A percentile compares a stretch with the other conserved stretches of the same genome.
Conservation (phyloP, 371 early-diverging fungal genomes). For the Capillidium rhysosporum region DNA sequence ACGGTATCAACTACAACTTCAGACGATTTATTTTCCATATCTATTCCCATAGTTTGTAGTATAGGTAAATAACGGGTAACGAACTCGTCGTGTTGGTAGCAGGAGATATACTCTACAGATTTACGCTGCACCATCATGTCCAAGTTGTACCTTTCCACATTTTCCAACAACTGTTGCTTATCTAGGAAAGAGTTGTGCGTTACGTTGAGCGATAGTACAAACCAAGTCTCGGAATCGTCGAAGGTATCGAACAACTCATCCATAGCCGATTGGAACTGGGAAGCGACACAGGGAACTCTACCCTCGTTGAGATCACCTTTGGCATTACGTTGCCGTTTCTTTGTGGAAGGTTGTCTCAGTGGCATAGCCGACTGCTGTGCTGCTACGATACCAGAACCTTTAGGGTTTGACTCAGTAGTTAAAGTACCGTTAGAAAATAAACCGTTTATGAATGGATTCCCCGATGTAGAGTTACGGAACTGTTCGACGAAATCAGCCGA, state of each 20-base stretch:
- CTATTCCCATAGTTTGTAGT: conserved; percentile 15
- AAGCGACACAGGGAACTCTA: conserved; percentile 22
- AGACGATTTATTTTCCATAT: conserved; percentile 15
- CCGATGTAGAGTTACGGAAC: conserved; percentile 39
- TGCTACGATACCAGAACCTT: conserved; percentile 44
- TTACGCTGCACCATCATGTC: conserved; percentile 35
- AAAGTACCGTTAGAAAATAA: conserved; percentile 62
- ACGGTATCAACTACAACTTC: conserved; percentile 19
- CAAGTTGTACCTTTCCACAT: conserved; percentile 36
- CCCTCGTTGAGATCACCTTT: conserved; percentile 9
- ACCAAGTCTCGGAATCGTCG: conserved; percentile 69
- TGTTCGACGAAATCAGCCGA: conserved; percentile 67
- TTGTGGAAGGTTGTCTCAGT: conserved; percentile 16
- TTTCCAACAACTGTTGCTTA: conserved; percentile 23
- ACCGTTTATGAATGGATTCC: conserved; percentile 54
- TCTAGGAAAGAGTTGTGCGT: conserved; percentile 7
- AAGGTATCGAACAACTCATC: conserved; percentile 58
- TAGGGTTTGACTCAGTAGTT: conserved; percentile 62
- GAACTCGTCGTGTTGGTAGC: conserved; percentile 38
- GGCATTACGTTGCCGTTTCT: conserved; percentile 11
- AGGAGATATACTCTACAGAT: conserved; percentile 34
- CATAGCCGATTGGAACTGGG: conserved; percentile 51
- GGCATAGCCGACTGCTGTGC: conserved; percentile 40
- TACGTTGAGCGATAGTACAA: conserved; percentile 50
- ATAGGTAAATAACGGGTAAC: conserved; percentile 31